phyloP scores from a whole-genome alignment of 2,329 filamentous ascomycete genomes.

The Claviceps cyperi region DNA sequence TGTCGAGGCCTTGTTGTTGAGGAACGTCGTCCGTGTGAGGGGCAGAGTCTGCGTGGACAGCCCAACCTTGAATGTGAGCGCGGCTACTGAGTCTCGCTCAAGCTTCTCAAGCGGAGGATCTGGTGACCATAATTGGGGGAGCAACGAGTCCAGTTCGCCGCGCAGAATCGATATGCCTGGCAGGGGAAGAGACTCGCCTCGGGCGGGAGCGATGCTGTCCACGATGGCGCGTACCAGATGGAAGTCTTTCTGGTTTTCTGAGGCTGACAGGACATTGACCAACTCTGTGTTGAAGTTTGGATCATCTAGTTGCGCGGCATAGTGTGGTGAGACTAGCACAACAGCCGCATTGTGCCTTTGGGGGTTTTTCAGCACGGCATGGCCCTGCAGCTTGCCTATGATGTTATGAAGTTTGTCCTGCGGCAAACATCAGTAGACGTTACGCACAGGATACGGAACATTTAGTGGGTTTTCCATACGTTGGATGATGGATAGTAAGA shows the following conservation, averaged over 20 bases:
- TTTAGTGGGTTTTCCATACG: neutral
- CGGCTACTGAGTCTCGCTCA: conserved; percentile 23
- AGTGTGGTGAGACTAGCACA: conserved; percentile 33
- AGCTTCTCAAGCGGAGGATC: conserved; percentile 13
- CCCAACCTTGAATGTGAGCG: conserved; percentile 27
- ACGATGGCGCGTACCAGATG: conserved; percentile 40
- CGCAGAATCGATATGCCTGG: conserved; percentile 39
- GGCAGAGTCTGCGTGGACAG: conserved; percentile 38
- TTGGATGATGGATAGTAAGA: conserved; percentile 10
- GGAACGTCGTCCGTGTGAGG: conserved; percentile 65
- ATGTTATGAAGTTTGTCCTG: conserved; percentile 9
- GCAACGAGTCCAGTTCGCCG: conserved; percentile 23
- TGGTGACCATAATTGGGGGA: conserved; percentile 32
- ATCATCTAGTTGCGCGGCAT: conserved; percentile 34
- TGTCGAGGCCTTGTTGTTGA: conserved; percentile 49
- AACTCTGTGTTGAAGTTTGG: conserved; percentile 26
- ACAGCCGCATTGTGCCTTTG: conserved; percentile 27
- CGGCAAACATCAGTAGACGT: neutral
- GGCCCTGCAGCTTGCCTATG: conserved; percentile 10
- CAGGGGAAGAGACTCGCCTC: conserved; percentile 15
- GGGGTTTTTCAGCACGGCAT: conserved; percentile 15
- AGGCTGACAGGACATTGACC: conserved; percentile 31
- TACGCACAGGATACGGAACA: neutral
- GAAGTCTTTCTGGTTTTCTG: conserved; percentile 22
- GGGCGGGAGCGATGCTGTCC: conserved; percentile 33